A percentile compares a stretch with the other conserved stretches of the same genome.
phyloP scores from a whole-genome alignment of 2,329 filamentous ascomycete species.

The Gremmenia infestans region DNA sequence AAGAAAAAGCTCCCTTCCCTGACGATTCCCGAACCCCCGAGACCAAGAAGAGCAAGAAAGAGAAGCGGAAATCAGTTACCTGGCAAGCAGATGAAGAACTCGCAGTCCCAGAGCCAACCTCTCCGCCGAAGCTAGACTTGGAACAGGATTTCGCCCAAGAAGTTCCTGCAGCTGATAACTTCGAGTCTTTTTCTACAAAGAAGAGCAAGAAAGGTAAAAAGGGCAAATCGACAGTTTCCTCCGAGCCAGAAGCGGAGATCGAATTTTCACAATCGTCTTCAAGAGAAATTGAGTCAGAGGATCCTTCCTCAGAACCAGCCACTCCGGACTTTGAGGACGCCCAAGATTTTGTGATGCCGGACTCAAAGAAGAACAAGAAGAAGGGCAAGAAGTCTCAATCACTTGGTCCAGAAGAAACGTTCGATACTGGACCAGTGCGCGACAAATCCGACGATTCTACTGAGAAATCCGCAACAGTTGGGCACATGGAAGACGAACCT shows the following conservation, averaged over 20 bases:
- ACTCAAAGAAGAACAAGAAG: slow-evolving; percentile 17
- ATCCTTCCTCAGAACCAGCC: background rate
- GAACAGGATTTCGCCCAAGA: background rate
- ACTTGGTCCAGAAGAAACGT: background rate
- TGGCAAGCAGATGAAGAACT: background rate
- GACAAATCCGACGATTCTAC: background rate
- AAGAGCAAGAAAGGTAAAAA: slow-evolving; percentile 35
- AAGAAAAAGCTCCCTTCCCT: slow-evolving; percentile 1
- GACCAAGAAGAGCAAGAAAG: slow-evolving; percentile 33
- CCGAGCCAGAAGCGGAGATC: slow-evolving; percentile 8
- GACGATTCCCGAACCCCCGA: slow-evolving; percentile 4
- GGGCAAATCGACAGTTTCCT: slow-evolving; percentile 21
- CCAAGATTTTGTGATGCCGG: slow-evolving; percentile 6
- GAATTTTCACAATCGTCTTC: background rate
- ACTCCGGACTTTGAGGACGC: slow-evolving; percentile 8
- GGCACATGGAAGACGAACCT: background rate
- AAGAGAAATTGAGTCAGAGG: background rate
- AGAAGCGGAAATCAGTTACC: slow-evolving; percentile 22
- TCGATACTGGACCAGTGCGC: background rate
- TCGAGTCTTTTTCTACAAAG: slow-evolving; percentile 11
- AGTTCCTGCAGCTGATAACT: background rate
- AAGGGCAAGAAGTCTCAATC: slow-evolving; percentile 16
- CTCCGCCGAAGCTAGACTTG: background rate
- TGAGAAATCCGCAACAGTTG: background rate
- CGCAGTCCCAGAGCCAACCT: slow-evolving; percentile 1